These are phyloP conservation scores for Microcyclosporella mali DNA, from an alignment of 2,329 filamentous ascomycete genomes.

Conservation along the genomic window DNA sequence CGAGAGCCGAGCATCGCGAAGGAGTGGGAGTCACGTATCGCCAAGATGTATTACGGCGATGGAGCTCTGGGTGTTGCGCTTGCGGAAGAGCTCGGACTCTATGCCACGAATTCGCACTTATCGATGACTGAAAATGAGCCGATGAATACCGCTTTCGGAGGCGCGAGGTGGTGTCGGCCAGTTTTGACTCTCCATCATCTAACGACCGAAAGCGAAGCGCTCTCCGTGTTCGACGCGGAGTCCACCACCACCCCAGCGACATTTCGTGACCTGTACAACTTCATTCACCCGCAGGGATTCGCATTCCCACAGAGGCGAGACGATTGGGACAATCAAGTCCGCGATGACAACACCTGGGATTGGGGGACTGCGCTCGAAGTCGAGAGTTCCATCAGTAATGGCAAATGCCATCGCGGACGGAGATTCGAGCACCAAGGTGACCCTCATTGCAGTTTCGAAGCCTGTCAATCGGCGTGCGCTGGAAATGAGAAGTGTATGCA, in stretches of 20 bases:
- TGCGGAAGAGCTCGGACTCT: slow-evolving; percentile 19
- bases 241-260: not conserved
- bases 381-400: slow-evolving; percentile 2
- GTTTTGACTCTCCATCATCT: slow-evolving; percentile 25
- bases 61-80: slow-evolving; percentile 22
- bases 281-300: slow-evolving; percentile 9
- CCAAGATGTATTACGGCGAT: slow-evolving; percentile 22
- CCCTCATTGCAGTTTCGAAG: slow-evolving; percentile 7
- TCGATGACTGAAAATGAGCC: slow-evolving; percentile 21
- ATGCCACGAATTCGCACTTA: slow-evolving; percentile 17
- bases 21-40: slow-evolving; percentile 20
- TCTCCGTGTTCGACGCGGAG: slow-evolving; percentile 17
- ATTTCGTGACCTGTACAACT: slow-evolving; percentile 13
- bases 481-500: slow-evolving; percentile 18
- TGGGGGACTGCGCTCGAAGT: slow-evolving; percentile 4
- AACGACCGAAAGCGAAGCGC: slow-evolving; percentile 11
- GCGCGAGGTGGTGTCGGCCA: slow-evolving; percentile 23
- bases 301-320: not conserved
- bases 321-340: slow-evolving; percentile 19
- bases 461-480: slow-evolving; percentile 13
- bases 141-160: slow-evolving; percentile 12
- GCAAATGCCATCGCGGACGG: not conserved
- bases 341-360: slow-evolving; percentile 7
- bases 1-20: slow-evolving; percentile 12
- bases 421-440: not conserved